Evolutionary conservation across 345 rosid genomes (phyloP).

Genomic region (Eucalyptus polybractea): DNA sequence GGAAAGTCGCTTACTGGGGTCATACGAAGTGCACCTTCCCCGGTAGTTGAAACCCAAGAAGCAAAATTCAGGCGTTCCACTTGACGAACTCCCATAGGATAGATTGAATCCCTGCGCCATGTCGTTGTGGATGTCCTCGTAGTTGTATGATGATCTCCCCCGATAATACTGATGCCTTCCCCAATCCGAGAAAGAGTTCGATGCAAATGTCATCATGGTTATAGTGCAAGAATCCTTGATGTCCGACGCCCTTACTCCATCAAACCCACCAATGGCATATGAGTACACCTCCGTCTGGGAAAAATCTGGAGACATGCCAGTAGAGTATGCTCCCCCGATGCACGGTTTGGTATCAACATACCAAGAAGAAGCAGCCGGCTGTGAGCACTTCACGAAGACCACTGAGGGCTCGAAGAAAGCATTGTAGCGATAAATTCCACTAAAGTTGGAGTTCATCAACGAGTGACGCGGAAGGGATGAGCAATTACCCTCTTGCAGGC

Average conservation of each 20-base stretch:
- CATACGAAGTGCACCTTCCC: accelerated
- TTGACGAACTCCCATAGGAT: accelerated
- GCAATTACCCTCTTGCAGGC: background rate
- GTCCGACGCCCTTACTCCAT: accelerated
- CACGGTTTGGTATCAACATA: background rate
- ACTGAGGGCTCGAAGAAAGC: too few relatives aligned
- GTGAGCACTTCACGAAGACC: background rate
- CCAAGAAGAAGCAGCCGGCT: background rate
- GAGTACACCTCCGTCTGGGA: background rate
- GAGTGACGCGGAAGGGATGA: background rate
- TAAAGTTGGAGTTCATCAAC: accelerated
- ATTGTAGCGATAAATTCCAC: accelerated
- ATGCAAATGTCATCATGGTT: background rate
- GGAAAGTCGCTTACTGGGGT: background rate
- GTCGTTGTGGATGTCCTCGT: background rate
- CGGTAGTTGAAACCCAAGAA: background rate
- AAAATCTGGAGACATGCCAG: background rate
- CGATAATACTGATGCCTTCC: background rate
- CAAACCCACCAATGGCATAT: accelerated
- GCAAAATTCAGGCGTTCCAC: accelerated
- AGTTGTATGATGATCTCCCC: background rate
- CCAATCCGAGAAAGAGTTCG: accelerated
- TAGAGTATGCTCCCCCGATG: background rate
- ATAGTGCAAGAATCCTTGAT: background rate
- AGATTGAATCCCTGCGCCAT: background rate